Conservation (phyloP, 306 rosid genomes). For the Acacia confusa region DNA sequence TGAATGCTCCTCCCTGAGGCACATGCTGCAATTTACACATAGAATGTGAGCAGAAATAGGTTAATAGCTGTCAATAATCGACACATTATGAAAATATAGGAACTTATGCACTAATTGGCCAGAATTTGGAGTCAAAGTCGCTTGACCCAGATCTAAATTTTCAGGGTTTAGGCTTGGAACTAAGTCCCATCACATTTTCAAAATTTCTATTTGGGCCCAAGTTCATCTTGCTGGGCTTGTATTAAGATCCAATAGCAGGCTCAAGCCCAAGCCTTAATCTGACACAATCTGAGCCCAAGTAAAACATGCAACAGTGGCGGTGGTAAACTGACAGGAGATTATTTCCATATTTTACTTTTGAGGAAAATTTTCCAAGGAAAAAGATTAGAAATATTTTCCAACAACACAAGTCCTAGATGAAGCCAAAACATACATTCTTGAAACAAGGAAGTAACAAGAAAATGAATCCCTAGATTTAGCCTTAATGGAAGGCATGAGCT, state of each 20-base stretch:
- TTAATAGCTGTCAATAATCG: not conserved
- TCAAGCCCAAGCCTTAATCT: not conserved
- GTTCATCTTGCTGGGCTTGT: not conserved
- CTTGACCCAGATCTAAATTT: not conserved
- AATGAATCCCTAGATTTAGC: not conserved
- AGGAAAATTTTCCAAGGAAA: not conserved
- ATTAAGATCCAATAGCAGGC: not conserved
- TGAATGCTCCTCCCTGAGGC: conserved; percentile 43
- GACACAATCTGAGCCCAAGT: not conserved
- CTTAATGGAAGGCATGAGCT: no score
- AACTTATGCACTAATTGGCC: not conserved
- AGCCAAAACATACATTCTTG: not conserved
- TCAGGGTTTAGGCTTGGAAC: not conserved
- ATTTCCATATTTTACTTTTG: not conserved
- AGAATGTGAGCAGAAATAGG: not conserved
- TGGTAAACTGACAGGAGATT: not conserved
- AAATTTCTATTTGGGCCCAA: not conserved
- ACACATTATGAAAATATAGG: not conserved
- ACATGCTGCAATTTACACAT: conserved; percentile 45
- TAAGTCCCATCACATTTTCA: not conserved
- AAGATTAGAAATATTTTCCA: not conserved
- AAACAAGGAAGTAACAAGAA: not conserved
- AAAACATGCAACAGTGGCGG: not conserved
- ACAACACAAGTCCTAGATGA: not conserved
- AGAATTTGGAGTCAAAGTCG: not conserved